Evolutionary conservation across 2,329 filamentous ascomycete genomes (phyloP), one percentile per base, ranked within the genome.

Genomic region (Aspergillus sp.): DNA sequence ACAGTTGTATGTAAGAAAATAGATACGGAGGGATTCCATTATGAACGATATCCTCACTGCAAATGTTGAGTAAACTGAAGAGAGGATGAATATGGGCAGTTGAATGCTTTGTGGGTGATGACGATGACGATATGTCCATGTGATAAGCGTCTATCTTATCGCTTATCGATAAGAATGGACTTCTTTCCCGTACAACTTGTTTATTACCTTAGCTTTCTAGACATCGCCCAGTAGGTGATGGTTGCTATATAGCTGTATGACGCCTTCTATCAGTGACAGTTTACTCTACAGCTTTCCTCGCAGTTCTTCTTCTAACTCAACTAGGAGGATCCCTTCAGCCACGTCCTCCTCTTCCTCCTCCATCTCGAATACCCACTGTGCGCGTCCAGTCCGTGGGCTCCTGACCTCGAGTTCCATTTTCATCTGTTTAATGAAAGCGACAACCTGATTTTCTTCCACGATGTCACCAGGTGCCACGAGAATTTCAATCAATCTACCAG

Each of bases 1-100:
- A 69, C 91, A 96, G 72, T 98, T 98, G 80, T 95, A 96, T 11
- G 93, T 96, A 54, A 96, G 75, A 61, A 96, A 83, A 68, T 96
- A 88, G 56, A 92, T 76, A 67, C 88, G 86, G 55, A 96, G 80
- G 60, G 81, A 77, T 42, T 81, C 80, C 71, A 77, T 75, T 39
- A 45, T 65, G 44, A 34, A 4, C 2, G 30, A 17, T 20, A 12
- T 34, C 13, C n/a, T 37, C 15, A 37, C 34, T 5, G 34, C 15
- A n/a, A 4, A 37, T 37, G 34, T 37, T 37, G 34, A 17, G n/a
- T 48, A 27, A 15, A 13, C 8, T 42, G 40, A 20, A 3, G 7
- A 7, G 30, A 40, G 13, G 39, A 33, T 12, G n/a, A 20, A 51
- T 41, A 7, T 9, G 11, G 13, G 17, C 4, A 34, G 15, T 19